Percentiles rank a stretch among this genome's conserved stretches.
Evolutionary conservation across 169 alveolate genomes (phyloP).

Genomic region (Cyclospora cayetanensis): DNA sequence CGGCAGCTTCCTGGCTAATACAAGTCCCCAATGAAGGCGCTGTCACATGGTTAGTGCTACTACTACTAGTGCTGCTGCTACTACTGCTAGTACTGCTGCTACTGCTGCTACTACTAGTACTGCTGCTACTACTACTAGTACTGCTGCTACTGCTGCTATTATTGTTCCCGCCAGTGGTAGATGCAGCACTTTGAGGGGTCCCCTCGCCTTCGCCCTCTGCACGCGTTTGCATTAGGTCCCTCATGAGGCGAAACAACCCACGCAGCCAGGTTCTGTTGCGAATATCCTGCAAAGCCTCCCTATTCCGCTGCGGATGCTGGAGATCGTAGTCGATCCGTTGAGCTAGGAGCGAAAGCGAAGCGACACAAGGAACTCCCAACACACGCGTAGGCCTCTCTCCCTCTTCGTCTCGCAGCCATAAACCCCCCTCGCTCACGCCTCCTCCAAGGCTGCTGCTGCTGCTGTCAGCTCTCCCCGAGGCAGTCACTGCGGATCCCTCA

Average conservation of each 20-base stretch:
- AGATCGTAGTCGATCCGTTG: neutral
- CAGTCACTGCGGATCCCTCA: neutral
- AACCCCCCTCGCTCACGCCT: neutral
- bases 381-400: neutral
- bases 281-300: neutral
- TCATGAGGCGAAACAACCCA: neutral
- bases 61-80: no score
- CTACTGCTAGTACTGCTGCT: neutral
- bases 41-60: neutral
- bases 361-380: neutral
- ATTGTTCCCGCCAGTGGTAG: neutral
- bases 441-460: slow-evolving; percentile 11
- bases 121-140: neutral
- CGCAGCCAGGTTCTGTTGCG: neutral
- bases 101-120: neutral
- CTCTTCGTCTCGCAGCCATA: neutral
- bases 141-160: neutral
- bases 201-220: neutral
- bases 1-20: neutral
- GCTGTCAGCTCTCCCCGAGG: neutral
- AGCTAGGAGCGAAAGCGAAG: neutral
- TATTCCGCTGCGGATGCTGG: neutral
- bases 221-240: neutral
- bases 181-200: neutral
- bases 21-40: neutral